Conservation (phyloP, 495 filamentous ascomycete species). For the Xylaria bambusicola region DNA sequence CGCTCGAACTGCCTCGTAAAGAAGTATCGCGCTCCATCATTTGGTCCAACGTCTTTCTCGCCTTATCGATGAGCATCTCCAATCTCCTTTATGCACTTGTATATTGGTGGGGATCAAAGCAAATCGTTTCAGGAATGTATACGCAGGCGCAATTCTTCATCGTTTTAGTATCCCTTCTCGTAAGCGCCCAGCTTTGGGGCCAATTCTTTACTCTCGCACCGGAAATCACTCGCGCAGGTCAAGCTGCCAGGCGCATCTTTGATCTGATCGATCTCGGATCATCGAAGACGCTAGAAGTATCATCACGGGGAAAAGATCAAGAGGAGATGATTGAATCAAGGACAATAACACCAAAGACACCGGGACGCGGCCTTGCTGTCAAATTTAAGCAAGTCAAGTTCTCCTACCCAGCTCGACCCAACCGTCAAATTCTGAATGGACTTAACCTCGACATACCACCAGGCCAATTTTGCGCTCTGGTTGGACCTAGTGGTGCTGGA, state of each 20-base stretch:
- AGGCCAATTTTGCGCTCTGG: conserved; percentile 60
- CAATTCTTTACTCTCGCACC: conserved; percentile 68
- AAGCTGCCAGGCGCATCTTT: conserved; percentile 50
- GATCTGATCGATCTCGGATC: conserved; percentile 50
- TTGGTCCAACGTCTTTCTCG: conserved; percentile 54
- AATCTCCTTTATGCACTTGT: conserved; percentile 63
- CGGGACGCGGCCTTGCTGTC: conserved; percentile 43
- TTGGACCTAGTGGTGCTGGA: conserved; percentile 62
- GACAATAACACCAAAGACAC: conserved; percentile 17
- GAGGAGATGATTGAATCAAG: conserved; percentile 29
- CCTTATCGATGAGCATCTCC: conserved; percentile 54
- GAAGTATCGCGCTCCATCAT: conserved; percentile 51
- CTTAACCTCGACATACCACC: conserved; percentile 57
- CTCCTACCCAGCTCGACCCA: conserved; percentile 61
- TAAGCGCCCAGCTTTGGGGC: conserved; percentile 63
- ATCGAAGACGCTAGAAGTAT: conserved; percentile 22
- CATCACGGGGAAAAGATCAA: conserved; percentile 18
- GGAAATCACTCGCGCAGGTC: conserved; percentile 58
- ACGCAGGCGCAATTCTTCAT: conserved; percentile 66
- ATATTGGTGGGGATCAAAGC: conserved; percentile 67
- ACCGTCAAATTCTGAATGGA: conserved; percentile 53
- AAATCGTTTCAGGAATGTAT: conserved; percentile 58
- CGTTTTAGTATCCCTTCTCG: conserved; percentile 62
- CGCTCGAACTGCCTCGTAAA: conserved; percentile 47
- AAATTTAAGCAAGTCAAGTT: conserved; percentile 59